phyloP scores from a whole-genome alignment of 768 basidiomycete species.

The Tricholoma bakamatsutake region DNA sequence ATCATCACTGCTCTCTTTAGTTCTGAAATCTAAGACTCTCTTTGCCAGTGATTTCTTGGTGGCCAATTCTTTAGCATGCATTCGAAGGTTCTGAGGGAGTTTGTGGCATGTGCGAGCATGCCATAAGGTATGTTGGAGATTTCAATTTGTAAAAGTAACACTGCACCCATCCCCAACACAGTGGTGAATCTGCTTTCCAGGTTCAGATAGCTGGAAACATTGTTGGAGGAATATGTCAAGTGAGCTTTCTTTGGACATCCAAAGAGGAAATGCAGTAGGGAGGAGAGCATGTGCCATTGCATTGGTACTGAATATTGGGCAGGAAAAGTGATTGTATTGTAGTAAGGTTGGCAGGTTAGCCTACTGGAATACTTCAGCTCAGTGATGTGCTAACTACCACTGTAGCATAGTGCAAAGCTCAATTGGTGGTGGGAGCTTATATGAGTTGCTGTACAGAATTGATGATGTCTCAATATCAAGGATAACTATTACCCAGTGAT shows the following conservation, averaged over 20 bases:
- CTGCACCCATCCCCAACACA: conserved; percentile 1
- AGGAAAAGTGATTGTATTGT: background rate
- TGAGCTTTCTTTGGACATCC: background rate
- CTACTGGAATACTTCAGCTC: background rate
- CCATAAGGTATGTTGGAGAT: background rate
- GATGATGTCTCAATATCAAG: background rate
- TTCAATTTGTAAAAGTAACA: background rate
- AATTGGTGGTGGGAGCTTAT: background rate
- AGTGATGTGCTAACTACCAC: background rate
- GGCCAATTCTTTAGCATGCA: background rate
- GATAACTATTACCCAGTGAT: conserved; percentile 7
- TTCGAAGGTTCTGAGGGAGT: background rate
- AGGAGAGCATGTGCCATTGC: background rate
- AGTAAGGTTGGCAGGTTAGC: background rate
- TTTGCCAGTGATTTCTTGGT: background rate
- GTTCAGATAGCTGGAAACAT: background rate
- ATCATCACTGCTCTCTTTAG: background rate
- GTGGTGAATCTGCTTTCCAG: conserved; percentile 1
- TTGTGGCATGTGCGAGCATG: background rate
- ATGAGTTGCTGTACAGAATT: conserved; percentile 3
- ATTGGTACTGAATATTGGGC: background rate
- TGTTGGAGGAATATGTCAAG: background rate
- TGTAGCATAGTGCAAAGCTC: background rate
- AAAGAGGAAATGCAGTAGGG: background rate
- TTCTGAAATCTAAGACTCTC: background rate